phyloP scores from a whole-genome alignment of 208 protist species.

The Trypanosomatidae sp. region DNA sequence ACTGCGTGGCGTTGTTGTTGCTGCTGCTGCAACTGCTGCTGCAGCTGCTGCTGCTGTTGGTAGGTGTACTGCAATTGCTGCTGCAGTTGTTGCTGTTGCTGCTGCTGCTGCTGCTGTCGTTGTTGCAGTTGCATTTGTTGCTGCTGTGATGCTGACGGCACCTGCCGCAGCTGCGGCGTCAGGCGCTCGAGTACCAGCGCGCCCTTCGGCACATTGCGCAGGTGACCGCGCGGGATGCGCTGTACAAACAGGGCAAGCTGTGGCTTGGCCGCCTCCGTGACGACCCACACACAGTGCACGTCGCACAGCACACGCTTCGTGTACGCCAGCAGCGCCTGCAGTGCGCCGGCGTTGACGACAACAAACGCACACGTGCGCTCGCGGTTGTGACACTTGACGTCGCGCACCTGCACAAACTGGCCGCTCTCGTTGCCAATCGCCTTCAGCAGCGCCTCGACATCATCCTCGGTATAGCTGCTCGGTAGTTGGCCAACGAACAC shows the following conservation, averaged over 20 bases:
- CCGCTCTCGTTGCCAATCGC: conserved; percentile 36
- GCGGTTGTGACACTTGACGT: conserved; percentile 72
- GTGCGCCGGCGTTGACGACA: conserved; percentile 44
- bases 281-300: conserved; percentile 61
- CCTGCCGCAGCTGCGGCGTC: conserved; percentile 17
- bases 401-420: conserved; percentile 38
- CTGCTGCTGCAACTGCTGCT: no score
- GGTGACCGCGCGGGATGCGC: conserved; percentile 34
- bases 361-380: conserved; percentile 79
- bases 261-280: conserved; percentile 14
- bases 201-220: conserved; percentile 63
- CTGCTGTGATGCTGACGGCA: no score
- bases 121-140: no score
- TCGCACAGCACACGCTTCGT: conserved; percentile 71
- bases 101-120: no score
- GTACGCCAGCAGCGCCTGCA: conserved; percentile 32
- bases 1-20: no score
- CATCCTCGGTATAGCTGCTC: conserved; percentile 53
- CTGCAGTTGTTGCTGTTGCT: no score
- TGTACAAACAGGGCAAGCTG: conserved; percentile 36
- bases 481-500: conserved; percentile 76
- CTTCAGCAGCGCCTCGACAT: conserved; percentile 52
- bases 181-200: conserved; percentile 66
- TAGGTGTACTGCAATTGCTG: no score
- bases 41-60: no score